phyloP scores from a whole-genome alignment of 1,139 yeast species.

The Debaryomycetaceae sp. region DNA sequence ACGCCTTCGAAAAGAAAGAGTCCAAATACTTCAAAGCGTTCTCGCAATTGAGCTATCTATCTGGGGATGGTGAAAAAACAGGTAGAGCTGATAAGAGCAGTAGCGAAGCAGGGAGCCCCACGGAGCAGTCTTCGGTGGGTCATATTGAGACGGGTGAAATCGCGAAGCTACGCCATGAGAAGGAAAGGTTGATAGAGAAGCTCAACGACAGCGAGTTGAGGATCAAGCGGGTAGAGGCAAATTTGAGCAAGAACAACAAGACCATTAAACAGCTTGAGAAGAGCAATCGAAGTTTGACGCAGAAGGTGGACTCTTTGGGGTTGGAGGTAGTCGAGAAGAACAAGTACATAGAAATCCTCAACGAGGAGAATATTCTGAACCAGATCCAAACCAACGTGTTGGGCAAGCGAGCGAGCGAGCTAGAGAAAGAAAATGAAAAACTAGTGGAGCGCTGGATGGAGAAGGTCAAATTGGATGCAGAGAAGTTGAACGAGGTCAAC shows the following conservation, averaged over 20 bases:
- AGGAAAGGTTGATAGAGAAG: slow-evolving; percentile 16
- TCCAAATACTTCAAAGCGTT: slow-evolving; percentile 32
- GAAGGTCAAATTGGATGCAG: slow-evolving; percentile 56
- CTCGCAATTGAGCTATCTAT: slow-evolving; percentile 17
- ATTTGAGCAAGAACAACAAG: slow-evolving; percentile 10
- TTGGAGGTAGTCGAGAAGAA: slow-evolving; percentile 52
- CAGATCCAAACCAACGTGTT: slow-evolving; percentile 70
- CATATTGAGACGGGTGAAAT: background rate
- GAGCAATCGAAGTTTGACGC: slow-evolving; percentile 20
- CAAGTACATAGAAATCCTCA: slow-evolving; percentile 55
- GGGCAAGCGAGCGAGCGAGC: slow-evolving; percentile 18
- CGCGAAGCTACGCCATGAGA: slow-evolving; percentile 8
- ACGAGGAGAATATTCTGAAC: slow-evolving; percentile 67
- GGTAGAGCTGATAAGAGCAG: slow-evolving; percentile 1
- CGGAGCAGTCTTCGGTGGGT: background rate
- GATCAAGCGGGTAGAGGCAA: slow-evolving; percentile 19
- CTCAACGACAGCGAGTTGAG: slow-evolving; percentile 23
- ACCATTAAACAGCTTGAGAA: slow-evolving; percentile 18
- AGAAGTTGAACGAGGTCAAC: slow-evolving; percentile 55
- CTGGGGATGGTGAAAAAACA: slow-evolving; percentile 2
- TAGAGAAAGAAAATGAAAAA: slow-evolving; percentile 43
- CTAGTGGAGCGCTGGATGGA: slow-evolving; percentile 61
- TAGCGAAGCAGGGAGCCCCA: background rate
- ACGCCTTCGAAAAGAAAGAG: slow-evolving; percentile 31
- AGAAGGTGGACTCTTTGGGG: slow-evolving; percentile 30